A percentile compares a stretch with the other conserved stretches of the same genome.
These are phyloP conservation scores for Henckelia pumila DNA, from an alignment of 257 asterid species.

Conservation along the genomic window DNA sequence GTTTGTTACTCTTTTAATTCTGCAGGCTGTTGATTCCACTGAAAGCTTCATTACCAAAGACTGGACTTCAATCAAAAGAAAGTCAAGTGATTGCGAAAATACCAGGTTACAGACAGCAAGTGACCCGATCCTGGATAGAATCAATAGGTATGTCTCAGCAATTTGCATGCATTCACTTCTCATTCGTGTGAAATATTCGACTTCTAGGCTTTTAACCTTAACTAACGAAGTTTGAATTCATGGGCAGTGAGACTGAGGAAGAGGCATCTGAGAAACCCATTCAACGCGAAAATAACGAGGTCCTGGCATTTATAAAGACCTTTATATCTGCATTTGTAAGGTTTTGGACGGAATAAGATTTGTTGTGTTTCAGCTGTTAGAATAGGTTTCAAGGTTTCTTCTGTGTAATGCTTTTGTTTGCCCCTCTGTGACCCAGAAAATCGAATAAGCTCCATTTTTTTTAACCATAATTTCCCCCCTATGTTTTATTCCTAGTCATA, in stretches of 20 bases:
- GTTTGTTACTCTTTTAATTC: neutral
- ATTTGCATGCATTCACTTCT: neutral
- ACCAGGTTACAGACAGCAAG: neutral
- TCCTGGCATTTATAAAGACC: slow-evolving; percentile 54
- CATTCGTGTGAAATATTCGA: neutral
- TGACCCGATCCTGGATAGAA: neutral
- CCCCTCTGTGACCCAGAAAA: neutral
- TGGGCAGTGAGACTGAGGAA: slow-evolving; percentile 62
- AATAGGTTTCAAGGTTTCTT: slow-evolving; percentile 19
- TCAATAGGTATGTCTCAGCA: neutral
- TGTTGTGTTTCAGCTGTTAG: neutral
- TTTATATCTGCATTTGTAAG: slow-evolving; percentile 54
- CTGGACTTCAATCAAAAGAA: neutral
- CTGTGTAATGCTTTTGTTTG: slow-evolving; percentile 16
- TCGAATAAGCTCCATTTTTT: no score
- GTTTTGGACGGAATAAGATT: slow-evolving; percentile 57
- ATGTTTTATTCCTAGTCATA: no score
- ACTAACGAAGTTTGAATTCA: slow-evolving; percentile 22
- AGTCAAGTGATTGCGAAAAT: neutral
- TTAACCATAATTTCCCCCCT: neutral
- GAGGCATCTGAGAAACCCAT: slow-evolving; percentile 35
- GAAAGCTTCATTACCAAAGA: neutral
- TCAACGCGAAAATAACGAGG: slow-evolving; percentile 41
- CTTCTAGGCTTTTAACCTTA: neutral
- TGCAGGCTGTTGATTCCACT: neutral